Conservation (phyloP, 441 rosid species). For the Omphalea diandra region DNA sequence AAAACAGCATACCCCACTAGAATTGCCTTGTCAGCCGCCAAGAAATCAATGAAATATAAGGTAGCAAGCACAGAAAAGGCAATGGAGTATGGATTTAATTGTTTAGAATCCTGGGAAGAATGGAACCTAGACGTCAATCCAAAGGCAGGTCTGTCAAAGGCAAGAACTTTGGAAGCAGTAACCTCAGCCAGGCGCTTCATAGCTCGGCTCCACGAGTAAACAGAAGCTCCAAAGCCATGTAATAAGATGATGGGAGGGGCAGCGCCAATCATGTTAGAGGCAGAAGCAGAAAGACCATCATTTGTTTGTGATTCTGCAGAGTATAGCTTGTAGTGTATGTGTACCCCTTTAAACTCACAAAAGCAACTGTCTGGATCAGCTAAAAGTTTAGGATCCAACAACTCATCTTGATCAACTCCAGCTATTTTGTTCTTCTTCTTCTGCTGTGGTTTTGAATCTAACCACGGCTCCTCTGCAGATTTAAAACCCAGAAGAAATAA, state of each 20-base stretch:
- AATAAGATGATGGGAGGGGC: constrained; percentile 75
- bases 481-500: neutral
- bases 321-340: constrained; percentile 68
- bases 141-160: constrained; percentile 91
- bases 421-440: constrained; percentile 39
- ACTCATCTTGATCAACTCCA: constrained; percentile 69
- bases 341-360: constrained; percentile 82
- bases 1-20: constrained; percentile 69
- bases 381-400: constrained; percentile 54
- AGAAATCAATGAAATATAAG: constrained; percentile 62
- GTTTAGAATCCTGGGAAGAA: constrained; percentile 31
- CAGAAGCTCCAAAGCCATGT: constrained; percentile 95
- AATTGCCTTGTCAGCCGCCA: constrained; percentile 67
- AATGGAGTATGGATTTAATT: constrained; percentile 79
- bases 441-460: constrained; percentile 27
- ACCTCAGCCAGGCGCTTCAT: constrained; percentile 68
- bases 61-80: constrained; percentile 80
- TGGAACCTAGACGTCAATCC: constrained; percentile 63
- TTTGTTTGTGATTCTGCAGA: constrained; percentile 35
- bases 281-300: constrained; percentile 1
- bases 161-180: constrained; percentile 66
- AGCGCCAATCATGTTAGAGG: constrained; percentile 25
- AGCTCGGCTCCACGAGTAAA: constrained; percentile 75
- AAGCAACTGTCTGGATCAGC: constrained; percentile 90
- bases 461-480: constrained; percentile 35